phyloP scores from a whole-genome alignment of 1,284 basidiomycete species.

The Coniferiporia sulphurascens region DNA sequence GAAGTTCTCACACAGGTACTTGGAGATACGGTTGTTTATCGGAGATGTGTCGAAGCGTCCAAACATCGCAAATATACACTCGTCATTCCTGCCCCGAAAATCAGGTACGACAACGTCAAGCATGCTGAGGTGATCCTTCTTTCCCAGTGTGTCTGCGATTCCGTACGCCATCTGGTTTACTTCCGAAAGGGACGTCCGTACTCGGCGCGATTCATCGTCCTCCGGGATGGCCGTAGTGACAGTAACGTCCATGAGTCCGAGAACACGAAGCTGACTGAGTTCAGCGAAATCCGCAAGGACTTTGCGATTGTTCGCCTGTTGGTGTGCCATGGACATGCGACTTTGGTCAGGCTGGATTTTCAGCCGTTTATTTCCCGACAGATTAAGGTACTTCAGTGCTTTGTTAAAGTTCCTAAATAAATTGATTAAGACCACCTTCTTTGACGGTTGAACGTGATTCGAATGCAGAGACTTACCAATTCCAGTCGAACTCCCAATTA shows the following conservation, averaged over 20 bases:
- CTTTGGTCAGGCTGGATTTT: constrained; percentile 68
- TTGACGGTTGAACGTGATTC: constrained; percentile 7
- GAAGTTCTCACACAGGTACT: constrained; percentile 82
- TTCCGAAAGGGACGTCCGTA: constrained; percentile 88
- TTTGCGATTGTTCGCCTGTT: constrained; percentile 32
- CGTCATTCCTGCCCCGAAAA: constrained; percentile 73
- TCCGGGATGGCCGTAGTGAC: constrained; percentile 86
- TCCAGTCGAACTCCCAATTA: constrained; percentile 99
- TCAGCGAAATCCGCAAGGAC: constrained; percentile 84
- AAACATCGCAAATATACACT: constrained; percentile 97
- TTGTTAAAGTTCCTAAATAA: constrained; percentile 90
- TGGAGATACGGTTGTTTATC: constrained; percentile 63
- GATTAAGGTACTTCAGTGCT: constrained; percentile 85
- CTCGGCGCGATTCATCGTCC: constrained; percentile 86
- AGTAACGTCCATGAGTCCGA: constrained; percentile 98
- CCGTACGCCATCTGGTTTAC: constrained; percentile 95
- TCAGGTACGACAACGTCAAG: constrained; percentile 91
- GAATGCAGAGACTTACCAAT: constrained; percentile 64
- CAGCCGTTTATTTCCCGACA: constrained; percentile 86
- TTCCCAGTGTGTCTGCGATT: constrained; percentile 92
- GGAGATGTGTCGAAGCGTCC: constrained; percentile 69
- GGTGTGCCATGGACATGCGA: constrained; percentile 23
- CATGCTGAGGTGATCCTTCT: constrained; percentile 77
- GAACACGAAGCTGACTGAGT: constrained; percentile 75
- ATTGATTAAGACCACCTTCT: not conserved